Percentiles rank a stretch among this genome's conserved stretches.
phyloP scores from a whole-genome alignment of 345 rosid species.

The Clausena lansium region DNA sequence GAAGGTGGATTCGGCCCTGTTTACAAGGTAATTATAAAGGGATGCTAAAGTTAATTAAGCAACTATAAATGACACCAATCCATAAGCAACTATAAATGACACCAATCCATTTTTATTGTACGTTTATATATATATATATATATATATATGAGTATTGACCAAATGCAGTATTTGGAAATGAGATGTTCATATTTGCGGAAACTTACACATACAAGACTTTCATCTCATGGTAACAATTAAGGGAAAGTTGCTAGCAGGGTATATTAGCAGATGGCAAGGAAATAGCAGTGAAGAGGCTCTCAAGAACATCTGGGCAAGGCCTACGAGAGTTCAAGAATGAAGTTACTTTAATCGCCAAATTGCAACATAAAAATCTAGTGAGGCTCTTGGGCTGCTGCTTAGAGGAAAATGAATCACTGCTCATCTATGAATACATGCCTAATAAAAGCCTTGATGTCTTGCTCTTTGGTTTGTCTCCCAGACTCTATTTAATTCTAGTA shows the following conservation, averaged over 20 bases:
- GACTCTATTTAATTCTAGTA: no score
- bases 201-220: no score
- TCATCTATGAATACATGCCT: neutral
- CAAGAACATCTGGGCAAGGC: neutral
- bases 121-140: no score
- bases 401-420: neutral
- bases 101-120: no score
- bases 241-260: neutral
- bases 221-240: no score
- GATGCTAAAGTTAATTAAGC: neutral
- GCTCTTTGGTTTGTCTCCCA: neutral
- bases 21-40: neutral
- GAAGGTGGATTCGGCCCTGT: neutral
- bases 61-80: no score
- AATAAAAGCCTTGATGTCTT: neutral
- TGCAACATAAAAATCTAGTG: neutral
- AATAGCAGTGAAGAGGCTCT: neutral
- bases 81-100: no score
- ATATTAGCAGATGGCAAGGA: neutral
- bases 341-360: neutral
- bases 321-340: neutral
- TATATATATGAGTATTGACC: no score
- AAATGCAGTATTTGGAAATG: no score
- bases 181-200: no score
- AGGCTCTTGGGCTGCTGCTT: neutral